Base-by-base conservation (phyloP, 352 stramenopile species). In the Pythium phragmitis region DNA sequence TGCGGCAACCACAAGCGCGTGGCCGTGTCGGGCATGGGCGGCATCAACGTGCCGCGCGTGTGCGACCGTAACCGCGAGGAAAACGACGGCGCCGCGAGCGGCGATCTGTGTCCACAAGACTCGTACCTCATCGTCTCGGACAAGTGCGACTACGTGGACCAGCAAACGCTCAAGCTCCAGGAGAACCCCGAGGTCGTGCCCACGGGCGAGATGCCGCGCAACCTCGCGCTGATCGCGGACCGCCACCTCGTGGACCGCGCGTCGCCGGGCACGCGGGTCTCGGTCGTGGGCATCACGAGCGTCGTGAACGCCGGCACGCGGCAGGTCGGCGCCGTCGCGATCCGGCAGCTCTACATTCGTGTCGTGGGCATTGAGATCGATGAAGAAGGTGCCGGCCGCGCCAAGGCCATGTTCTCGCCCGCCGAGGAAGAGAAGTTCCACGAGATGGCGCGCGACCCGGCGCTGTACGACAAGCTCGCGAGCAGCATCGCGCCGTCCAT, bases 151-250 rank as follows among this genome's bases (percentile, higher is more conserved):
- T 99, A 99, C 71, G 91, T 99, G 0, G 97, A 99, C 76, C 94
- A 98, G 65, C 97, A 99, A 82, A 98, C 96, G n/a, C 76, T 99
- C 30, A 99, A 99, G 79, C 79, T 99, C 41, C 93, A 98, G 74
- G 92, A 98, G 67, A 96, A 80, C 74, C 97, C 77, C 0, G 97
- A 99, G 68, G 93, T 97, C 16, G 97, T 99, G 8, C 97, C 97
- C 0, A 99, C 97, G 5, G 97, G 97, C 28, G 97, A 99, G 73
- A 99, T 99, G 97, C 97, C 97, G 17, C 84, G 97, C 28, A 97
- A 96, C 61, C 80, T 99, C 34, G 75, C 98, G 41, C 72, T 99
- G n/a, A 88, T 97, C 26, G 85, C 96, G 0, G 97, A 99, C 62
- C 78, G 97, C n/a, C 84, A 92, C 54, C 81, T 99, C 26, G 96